These are phyloP conservation scores for Puccinia hordei DNA, from an alignment of 1,284 basidiomycete species.

Conservation along the genomic window DNA sequence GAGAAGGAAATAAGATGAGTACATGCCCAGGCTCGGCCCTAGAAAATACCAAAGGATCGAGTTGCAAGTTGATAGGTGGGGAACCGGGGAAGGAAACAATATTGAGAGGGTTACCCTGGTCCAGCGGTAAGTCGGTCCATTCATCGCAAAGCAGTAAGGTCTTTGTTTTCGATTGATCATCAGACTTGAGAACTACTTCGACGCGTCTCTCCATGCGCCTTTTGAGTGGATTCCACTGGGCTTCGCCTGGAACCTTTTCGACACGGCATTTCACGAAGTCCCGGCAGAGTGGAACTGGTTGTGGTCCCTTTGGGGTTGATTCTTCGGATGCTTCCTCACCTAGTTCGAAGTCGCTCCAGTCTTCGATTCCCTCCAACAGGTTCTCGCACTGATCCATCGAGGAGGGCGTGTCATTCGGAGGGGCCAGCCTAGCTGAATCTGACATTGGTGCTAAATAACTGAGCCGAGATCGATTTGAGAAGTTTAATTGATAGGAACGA, in stretches of 20 bases:
- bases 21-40: constrained; percentile 57
- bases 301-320: neutral
- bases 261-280: constrained; percentile 22
- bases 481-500: neutral
- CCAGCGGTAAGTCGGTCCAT: constrained; percentile 32
- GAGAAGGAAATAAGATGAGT: constrained; percentile 82
- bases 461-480: neutral
- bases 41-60: constrained; percentile 37
- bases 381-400: neutral
- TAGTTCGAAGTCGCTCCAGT: constrained; percentile 20
- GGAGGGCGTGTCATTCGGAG: neutral
- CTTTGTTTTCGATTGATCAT: neutral
- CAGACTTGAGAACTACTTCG: constrained; percentile 17
- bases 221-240: constrained; percentile 42
- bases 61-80: constrained; percentile 29
- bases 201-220: constrained; percentile 33
- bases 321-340: constrained; percentile 24
- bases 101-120: constrained; percentile 31
- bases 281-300: constrained; percentile 14
- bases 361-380: constrained; percentile 36
- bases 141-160: constrained; percentile 44
- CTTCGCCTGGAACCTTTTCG: neutral
- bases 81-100: constrained; percentile 40
- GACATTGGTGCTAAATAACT: neutral
- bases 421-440: neutral